A percentile compares a stretch with the other conserved stretches of the same genome.
Conservation (phyloP, 176 grass and related monocot species). For the Bothriochloa decipiens region DNA sequence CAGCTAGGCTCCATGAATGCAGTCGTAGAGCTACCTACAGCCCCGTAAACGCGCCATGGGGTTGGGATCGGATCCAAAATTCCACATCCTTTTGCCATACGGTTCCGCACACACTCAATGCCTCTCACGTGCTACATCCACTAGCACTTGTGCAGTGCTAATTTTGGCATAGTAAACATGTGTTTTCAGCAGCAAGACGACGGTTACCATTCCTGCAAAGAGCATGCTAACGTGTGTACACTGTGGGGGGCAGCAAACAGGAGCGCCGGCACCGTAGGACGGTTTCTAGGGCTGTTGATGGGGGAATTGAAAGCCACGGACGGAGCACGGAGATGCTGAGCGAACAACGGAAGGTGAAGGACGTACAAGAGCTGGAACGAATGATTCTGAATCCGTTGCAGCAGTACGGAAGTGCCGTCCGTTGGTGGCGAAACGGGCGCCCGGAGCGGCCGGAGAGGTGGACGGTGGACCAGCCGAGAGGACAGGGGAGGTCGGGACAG, state of each 20-base stretch:
- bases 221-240: neutral
- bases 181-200: neutral
- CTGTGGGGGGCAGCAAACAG: neutral
- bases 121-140: neutral
- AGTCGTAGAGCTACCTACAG: neutral
- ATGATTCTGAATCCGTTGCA: neutral
- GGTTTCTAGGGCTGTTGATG: neutral
- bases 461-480: neutral
- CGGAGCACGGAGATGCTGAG: neutral
- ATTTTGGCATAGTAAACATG: neutral
- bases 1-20: slow-evolving; percentile 36
- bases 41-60: neutral
- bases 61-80: neutral
- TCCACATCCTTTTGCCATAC: neutral
- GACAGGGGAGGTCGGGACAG: neutral
- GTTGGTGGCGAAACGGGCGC: neutral
- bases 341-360: neutral
- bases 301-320: neutral
- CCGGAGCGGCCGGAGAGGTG: neutral
- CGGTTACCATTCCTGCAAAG: neutral
- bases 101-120: neutral
- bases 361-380: neutral
- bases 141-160: neutral
- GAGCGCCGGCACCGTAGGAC: neutral
- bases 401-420: neutral